Conservation (phyloP, 2,329 filamentous ascomycete genomes). For the Pestalotiopsis sp. region DNA sequence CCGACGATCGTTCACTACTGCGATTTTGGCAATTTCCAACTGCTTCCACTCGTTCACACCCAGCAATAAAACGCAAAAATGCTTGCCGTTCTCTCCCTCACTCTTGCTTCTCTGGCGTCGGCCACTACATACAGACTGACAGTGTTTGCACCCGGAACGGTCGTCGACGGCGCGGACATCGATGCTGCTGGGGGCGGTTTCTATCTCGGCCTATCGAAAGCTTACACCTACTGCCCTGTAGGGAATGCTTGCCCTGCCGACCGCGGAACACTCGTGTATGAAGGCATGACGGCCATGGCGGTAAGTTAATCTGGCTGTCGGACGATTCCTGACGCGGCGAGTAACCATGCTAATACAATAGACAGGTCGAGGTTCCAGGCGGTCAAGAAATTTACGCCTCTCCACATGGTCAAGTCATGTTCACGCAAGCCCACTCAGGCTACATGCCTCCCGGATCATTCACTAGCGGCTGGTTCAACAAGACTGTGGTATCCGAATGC, state of each 20-base stretch:
- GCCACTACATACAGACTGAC: constrained; percentile 26
- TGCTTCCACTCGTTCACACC: neutral
- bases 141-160: constrained; percentile 25
- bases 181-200: constrained; percentile 25
- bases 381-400: constrained; percentile 64
- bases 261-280: constrained; percentile 26
- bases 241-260: constrained; percentile 21
- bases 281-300: constrained; percentile 23
- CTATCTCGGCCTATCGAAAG: constrained; percentile 23
- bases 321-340: neutral
- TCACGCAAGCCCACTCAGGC: constrained; percentile 56
- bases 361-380: constrained; percentile 57
- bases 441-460: constrained; percentile 52
- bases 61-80: constrained; percentile 4
- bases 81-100: constrained; percentile 13
- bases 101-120: constrained; percentile 18
- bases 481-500: constrained; percentile 27
- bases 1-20: neutral
- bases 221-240: constrained; percentile 27
- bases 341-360: neutral
- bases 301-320: constrained; percentile 17
- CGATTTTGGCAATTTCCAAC: neutral
- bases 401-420: constrained; percentile 54
- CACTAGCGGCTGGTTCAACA: constrained; percentile 46
- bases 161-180: constrained; percentile 21